Evolutionary conservation across 228 moss, liverwort and hornwort genomes (phyloP), one percentile per base, ranked within the genome.

Genomic region (Sphagnum magellanicum): DNA sequence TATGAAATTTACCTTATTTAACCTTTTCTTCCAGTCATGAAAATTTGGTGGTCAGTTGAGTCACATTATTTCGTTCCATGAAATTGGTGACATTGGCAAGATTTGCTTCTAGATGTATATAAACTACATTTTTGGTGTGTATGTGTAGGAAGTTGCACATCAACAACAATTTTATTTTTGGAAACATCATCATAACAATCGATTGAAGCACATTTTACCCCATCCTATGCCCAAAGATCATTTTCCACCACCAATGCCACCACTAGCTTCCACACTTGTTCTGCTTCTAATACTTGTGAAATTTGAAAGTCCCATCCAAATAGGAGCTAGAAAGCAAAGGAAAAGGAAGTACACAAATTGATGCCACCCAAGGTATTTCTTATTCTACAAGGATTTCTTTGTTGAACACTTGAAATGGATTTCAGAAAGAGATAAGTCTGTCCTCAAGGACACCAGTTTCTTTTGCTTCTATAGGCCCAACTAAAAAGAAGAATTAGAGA

Each of bases 111-210:
- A 3, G 32, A 32, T 32, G 32, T 32, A 2, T 32, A 2, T 32
- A 32, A 32, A 32, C 32, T 32, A 3, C 32, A 32, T 32, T 32
- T 32, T 32, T 32, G 32, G 17, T 48, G 50, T 49, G 17, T 72
- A 8, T 78, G 67, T 71, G 17, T 89, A 93, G 93, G 97, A 98
- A 78, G 67, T 91, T 74, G 97, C 90, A 16, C 97, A 98, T 77
- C 87, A 93, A 47, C 97, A 98, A 76, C 97, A 98, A 70, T 98
- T 90, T 67, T 91, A 89, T 68, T 89, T 86, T 75, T 98, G 97
- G 97, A 98, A 93, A 70, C 87, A 91, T 71, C 78, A 90, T 72
- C 82, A 91, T 51, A 98, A 89, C 65, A 98, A 98, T 67, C 87
- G 93, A 63, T 65, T 97, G 84, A 93, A 97, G 74, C 90, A 93